These are phyloP conservation scores for Auriscalpium vulgare DNA, from an alignment of 768 basidiomycete genomes.

Conservation along the genomic window DNA sequence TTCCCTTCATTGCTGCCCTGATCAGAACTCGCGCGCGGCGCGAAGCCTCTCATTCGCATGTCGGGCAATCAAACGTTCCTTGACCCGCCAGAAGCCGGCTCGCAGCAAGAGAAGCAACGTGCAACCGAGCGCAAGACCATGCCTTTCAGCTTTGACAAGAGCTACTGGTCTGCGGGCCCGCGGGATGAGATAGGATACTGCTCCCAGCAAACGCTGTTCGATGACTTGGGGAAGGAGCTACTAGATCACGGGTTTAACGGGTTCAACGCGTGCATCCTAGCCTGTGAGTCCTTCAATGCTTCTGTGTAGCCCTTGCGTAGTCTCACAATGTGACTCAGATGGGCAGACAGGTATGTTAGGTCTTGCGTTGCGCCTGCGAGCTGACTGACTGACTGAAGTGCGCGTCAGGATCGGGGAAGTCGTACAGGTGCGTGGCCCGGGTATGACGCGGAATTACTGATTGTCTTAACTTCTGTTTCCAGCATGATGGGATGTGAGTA, in stretches of 20 bases:
- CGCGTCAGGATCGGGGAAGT: slow-evolving; percentile 75
- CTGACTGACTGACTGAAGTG: background rate
- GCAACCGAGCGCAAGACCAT: slow-evolving; percentile 87
- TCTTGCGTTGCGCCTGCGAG: background rate
- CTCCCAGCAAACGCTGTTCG: slow-evolving; percentile 89
- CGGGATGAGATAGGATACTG: slow-evolving; percentile 88
- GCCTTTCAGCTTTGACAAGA: slow-evolving; percentile 93
- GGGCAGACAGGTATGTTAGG: slow-evolving; percentile 75
- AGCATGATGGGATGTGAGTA: slow-evolving; percentile 95
- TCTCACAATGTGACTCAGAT: slow-evolving; percentile 27
- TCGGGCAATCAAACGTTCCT: slow-evolving; percentile 87
- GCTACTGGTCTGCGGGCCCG: slow-evolving; percentile 92
- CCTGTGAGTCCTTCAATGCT: slow-evolving; percentile 61
- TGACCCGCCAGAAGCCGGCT: slow-evolving; percentile 79
- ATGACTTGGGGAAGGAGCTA: slow-evolving; percentile 89
- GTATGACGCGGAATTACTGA: background rate
- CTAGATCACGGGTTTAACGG: slow-evolving; percentile 93
- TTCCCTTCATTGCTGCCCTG: background rate
- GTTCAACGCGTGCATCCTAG: slow-evolving; percentile 97
- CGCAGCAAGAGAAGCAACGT: slow-evolving; percentile 45
- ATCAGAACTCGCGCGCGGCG: slow-evolving; percentile 86
- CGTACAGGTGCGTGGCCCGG: slow-evolving; percentile 61
- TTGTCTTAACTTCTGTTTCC: background rate
- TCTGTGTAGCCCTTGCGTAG: slow-evolving; percentile 6
- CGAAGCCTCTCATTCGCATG: slow-evolving; percentile 93